Percentiles rank a stretch among this genome's conserved stretches.
phyloP scores from a whole-genome alignment of 2,329 filamentous ascomycete species.

The Sporothrix brunneoviolacea region DNA sequence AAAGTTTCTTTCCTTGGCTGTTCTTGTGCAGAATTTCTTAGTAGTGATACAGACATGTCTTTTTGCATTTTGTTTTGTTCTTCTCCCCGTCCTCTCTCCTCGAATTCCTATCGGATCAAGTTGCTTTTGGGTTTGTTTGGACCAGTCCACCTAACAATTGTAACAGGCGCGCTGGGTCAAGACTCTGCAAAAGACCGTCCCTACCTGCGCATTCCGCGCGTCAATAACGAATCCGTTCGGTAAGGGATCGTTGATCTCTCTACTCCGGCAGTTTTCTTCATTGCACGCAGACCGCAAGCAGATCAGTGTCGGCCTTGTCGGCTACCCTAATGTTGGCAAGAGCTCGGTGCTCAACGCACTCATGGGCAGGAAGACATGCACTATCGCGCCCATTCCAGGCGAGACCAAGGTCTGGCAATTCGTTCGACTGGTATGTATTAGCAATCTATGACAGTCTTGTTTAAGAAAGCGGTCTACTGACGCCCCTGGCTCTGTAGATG shows the following conservation, averaged over 20 bases:
- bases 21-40: constrained; percentile 83
- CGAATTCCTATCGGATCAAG: no score
- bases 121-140: constrained; percentile 12
- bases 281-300: constrained; percentile 61
- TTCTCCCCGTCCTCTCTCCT: constrained; percentile 11
- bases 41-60: constrained; percentile 82
- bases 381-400: constrained; percentile 86
- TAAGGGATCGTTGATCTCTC: constrained; percentile 86
- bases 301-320: constrained; percentile 71
- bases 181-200: constrained; percentile 79
- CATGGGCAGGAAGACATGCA: constrained; percentile 85
- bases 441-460: neutral
- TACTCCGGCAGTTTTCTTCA: constrained; percentile 86
- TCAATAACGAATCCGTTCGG: constrained; percentile 95
- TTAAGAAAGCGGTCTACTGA: neutral
- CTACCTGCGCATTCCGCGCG: constrained; percentile 90
- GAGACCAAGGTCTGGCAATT: constrained; percentile 68
- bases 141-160: constrained; percentile 20
- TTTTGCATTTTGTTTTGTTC: constrained; percentile 19
- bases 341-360: constrained; percentile 96
- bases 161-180: constrained; percentile 86
- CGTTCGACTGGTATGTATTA: constrained; percentile 29
- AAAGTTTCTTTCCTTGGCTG: constrained; percentile 39
- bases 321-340: constrained; percentile 90
- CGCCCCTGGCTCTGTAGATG: constrained; percentile 39